Evolutionary conservation across 225 moss, liverwort and hornwort species (phyloP), one percentile per base, ranked within the genome.

Genomic region (Sphagnum contortum): DNA sequence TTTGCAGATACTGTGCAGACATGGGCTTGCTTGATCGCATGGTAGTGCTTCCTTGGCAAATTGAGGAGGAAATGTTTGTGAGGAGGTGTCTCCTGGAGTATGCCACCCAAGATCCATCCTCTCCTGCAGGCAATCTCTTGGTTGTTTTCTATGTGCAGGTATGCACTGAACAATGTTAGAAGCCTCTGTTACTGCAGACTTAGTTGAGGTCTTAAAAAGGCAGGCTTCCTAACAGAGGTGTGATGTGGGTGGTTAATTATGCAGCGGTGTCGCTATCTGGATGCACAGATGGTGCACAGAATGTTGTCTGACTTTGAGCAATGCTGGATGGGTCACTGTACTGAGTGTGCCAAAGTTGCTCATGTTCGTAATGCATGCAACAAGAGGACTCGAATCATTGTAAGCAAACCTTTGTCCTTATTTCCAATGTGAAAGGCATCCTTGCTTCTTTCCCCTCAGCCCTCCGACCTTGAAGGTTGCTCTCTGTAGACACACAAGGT

Each of bases 111-210:
- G 93, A 98, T 48, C 90, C 90, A 54, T 87, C 88, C 9, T 89
- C 87, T 55, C 62, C 85, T 59, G 80, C 96, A 12, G 93, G 93
- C 50, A 98, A 82, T 64, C 82, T 93, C 68, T 64, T 98, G 71
- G 87, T 87, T 51, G 82, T 86, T 57, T 98, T 85, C 62, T 98
- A 93, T 64, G 48, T 93, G 64, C 88, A 92, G 92, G 95, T 95
- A 62, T 49, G 64, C 56, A 4, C 7, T 56, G 64, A 29, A 29
- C 29, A 29, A 29, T 29, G 29, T 29, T 29, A 29, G 29, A 29
- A 29, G 29, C 29, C 29, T 29, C 29, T 29, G 29, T 29, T 29
- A 29, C 29, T 29, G 29, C 29, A 29, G 29, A 29, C 1, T 29
- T 29, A 29, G 29, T 29, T 29, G 29, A 29, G 29, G 29, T 29